Conservation (phyloP, 495 filamentous ascomycete species). For the Aspergillus leporis region DNA sequence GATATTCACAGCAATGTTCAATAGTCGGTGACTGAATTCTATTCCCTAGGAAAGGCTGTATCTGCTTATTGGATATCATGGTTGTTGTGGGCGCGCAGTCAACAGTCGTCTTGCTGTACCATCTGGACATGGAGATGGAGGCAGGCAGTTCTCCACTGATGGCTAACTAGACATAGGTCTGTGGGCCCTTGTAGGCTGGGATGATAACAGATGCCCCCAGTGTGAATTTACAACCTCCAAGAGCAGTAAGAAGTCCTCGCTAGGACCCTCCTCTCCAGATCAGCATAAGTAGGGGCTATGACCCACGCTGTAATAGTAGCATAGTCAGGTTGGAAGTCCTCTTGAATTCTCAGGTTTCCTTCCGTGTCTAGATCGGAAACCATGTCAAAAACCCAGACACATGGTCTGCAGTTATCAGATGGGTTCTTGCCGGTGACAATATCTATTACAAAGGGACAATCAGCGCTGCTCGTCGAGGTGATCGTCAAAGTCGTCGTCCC, state of each 20-base stretch:
- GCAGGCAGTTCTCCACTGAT: neutral
- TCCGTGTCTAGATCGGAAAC: no score
- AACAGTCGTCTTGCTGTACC: constrained; percentile 1
- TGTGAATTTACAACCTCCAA: no score
- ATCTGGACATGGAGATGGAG: neutral
- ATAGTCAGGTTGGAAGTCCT: no score
- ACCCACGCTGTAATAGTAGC: no score
- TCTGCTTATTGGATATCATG: neutral
- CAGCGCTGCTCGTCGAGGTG: neutral
- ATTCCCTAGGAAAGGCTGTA: neutral
- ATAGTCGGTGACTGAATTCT: neutral
- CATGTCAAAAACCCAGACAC: no score
- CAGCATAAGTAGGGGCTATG: no score
- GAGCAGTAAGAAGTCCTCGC: no score
- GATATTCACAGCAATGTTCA: neutral
- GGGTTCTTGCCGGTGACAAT: no score
- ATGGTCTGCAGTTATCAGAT: no score
- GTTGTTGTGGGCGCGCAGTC: neutral
- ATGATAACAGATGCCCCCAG: no score
- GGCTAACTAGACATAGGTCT: neutral
- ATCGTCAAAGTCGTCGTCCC: neutral
- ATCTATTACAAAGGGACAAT: neutral
- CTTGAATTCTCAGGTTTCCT: no score
- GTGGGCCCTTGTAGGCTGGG: neutral
- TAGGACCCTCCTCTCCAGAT: no score